These are phyloP conservation scores for Persicaria maculosa DNA, from an alignment of 148 eudicot genomes.

Conservation along the genomic window DNA sequence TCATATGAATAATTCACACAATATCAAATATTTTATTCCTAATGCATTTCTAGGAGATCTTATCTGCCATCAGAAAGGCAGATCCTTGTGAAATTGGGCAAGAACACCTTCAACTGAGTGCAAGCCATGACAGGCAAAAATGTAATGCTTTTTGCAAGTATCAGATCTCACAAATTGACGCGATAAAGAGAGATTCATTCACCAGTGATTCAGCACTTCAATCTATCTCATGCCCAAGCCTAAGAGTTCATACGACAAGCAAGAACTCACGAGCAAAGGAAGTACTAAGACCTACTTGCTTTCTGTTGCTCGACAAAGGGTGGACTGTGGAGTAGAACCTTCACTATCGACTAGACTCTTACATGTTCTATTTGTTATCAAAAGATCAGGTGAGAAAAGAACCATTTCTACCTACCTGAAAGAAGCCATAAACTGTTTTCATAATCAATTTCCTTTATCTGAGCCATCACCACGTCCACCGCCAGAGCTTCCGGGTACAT, in stretches of 20 bases:
- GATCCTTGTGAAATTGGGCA: no score
- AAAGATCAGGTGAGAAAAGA: background rate
- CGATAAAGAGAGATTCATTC: no score
- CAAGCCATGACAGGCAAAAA: no score
- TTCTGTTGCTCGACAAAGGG: background rate
- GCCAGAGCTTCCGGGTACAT: constrained; percentile 21
- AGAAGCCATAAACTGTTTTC: background rate
- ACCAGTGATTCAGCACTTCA: no score
- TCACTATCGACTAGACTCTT: background rate
- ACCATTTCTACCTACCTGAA: background rate
- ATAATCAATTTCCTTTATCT: background rate
- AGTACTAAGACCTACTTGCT: background rate
- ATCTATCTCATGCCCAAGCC: no score
- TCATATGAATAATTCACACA: background rate
- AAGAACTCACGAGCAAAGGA: background rate
- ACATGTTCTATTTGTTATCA: background rate
- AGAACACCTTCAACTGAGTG: no score
- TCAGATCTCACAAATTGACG: no score
- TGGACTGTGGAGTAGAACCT: background rate
- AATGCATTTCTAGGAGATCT: background rate
- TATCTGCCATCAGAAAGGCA: background rate
- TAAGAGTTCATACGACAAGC: background rate
- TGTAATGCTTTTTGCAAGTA: no score
- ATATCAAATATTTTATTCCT: no score
- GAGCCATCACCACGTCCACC: background rate